Percentiles rank a stretch among this genome's conserved stretches.
Evolutionary conservation across 2,329 filamentous ascomycete species (phyloP).

Genomic region (Stemphylium lycopersici): DNA sequence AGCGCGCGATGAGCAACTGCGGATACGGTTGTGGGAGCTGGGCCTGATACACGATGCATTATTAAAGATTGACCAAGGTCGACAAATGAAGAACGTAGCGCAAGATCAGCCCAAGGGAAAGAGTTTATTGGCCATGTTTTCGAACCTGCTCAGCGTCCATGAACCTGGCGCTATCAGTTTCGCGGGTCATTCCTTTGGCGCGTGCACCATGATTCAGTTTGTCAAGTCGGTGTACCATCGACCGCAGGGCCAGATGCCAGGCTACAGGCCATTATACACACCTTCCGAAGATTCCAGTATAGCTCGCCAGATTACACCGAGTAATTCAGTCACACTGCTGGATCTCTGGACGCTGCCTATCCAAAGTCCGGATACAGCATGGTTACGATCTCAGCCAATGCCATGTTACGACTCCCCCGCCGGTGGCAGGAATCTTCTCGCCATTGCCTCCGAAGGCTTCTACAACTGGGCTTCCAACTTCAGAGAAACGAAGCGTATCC

Average conservation of each 20-base stretch:
- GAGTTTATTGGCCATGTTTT: constrained; percentile 64
- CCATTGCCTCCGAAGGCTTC: constrained; percentile 77
- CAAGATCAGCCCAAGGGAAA: constrained; percentile 48
- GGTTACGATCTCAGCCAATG: constrained; percentile 74
- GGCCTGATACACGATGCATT: constrained; percentile 73
- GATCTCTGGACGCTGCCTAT: constrained; percentile 84
- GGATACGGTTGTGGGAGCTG: constrained; percentile 79
- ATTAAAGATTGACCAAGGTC: constrained; percentile 67
- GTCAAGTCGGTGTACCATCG: constrained; percentile 80
- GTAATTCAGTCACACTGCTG: constrained; percentile 70
- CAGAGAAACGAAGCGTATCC: constrained; percentile 67
- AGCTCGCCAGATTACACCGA: constrained; percentile 69
- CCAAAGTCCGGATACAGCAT: constrained; percentile 64
- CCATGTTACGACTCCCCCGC: constrained; percentile 66
- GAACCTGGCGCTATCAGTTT: constrained; percentile 76
- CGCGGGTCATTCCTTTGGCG: constrained; percentile 82
- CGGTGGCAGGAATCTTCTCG: constrained; percentile 65
- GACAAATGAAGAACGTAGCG: constrained; percentile 53
- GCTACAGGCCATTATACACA: constrained; percentile 65
- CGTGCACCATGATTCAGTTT: constrained; percentile 74
- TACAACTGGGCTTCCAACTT: constrained; percentile 79
- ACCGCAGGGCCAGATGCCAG: constrained; percentile 52
- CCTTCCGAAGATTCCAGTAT: constrained; percentile 64
- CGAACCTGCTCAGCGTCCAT: constrained; percentile 68
- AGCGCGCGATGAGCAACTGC: constrained; percentile 72